Evolutionary conservation across 768 basidiomycete species (phyloP).

Genomic region (Tricholoma saponaceum): DNA sequence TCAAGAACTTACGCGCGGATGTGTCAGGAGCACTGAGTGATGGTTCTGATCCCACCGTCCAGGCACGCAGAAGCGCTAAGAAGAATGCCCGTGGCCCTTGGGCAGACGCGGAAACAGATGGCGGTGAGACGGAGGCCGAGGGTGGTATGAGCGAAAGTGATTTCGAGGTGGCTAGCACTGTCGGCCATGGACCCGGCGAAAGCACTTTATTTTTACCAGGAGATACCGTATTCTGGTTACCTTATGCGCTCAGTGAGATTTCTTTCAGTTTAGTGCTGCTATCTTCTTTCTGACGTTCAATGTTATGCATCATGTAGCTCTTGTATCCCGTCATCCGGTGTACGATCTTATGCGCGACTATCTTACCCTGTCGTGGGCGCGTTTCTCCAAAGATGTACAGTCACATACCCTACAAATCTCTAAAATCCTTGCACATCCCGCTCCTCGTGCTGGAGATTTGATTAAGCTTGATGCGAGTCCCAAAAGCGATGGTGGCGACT

Average conservation of each 20-base stretch:
- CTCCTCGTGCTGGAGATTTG: conserved; percentile 82
- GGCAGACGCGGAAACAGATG: conserved; percentile 71
- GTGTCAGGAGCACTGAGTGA: conserved; percentile 39
- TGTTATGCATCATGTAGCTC: conserved; percentile 39
- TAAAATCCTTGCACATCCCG: conserved; percentile 83
- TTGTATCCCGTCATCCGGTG: conserved; percentile 89
- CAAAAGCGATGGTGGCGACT: conserved; percentile 46
- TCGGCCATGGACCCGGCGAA: conserved; percentile 80
- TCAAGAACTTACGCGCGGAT: conserved; percentile 62
- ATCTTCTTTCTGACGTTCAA: conserved; percentile 8
- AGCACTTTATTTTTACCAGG: conserved; percentile 86
- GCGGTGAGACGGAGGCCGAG: conserved; percentile 67
- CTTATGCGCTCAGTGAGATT: conserved; percentile 81
- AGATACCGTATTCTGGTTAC: conserved; percentile 93
- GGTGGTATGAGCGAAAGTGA: conserved; percentile 84
- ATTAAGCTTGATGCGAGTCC: conserved; percentile 83
- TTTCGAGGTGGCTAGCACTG: conserved; percentile 75
- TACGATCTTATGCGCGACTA: conserved; percentile 96
- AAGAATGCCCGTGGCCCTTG: conserved; percentile 66
- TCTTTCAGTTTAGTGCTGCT: neutral
- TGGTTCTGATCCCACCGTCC: conserved; percentile 49
- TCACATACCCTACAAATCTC: conserved; percentile 88
- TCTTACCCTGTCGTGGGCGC: conserved; percentile 92
- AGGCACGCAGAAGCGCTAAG: conserved; percentile 53
- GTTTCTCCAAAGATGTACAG: conserved; percentile 91